Base-by-base conservation (phyloP, 352 stramenopile species). In the Phytopythium oedochilum region DNA sequence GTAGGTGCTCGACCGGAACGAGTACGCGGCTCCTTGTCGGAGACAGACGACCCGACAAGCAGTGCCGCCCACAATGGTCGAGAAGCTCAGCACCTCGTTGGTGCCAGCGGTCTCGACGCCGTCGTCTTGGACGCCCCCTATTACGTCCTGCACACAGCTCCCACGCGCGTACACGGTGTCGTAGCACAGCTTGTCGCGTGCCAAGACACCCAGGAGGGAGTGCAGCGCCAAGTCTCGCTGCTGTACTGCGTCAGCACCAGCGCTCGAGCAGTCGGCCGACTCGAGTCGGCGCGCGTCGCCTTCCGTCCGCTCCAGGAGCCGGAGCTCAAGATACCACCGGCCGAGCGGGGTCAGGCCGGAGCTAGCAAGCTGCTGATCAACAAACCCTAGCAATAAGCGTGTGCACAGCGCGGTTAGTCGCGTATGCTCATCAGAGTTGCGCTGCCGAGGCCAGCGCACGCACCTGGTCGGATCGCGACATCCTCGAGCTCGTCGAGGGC, bases 51-150 rank as follows among this genome's bases (percentile, higher is more conserved):
- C 53, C 11, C 79, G 71, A 17, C 55, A 70, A 15, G 71, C 66
- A 2, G 54, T 20, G 2, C 64, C 64, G n/a, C 61, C 17, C 15
- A 17, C 50, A 20, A 71, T 61, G 15, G 69, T 81, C 10, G 78
- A 88, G 47, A 89, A 89, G 51, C 64, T 69, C 38, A 89, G 46
- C 3, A 80, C 35, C 51, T 89, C 66, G 6, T 64, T 45, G 9
- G 49, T 9, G 3, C 36, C 35, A 18, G 49, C 22, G 6, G 40
- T 40, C 26, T 52, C 36, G 17, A 52, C 57, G 23, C 20, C 34
- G 1, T n/a, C 44, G 18, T 86, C 78, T 15, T 81, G 53, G 26
- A 86, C 32, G 25, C 34, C 55, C 1, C 69, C 57, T 1, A 44
- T 48, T 20, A 68, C 53, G 54, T 87, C 73, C 5, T 53, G 48